Percentiles rank a stretch among this genome's conserved stretches.
Conservation (phyloP, 371 early-diverging fungal species). For the Mortierella sp. region DNA sequence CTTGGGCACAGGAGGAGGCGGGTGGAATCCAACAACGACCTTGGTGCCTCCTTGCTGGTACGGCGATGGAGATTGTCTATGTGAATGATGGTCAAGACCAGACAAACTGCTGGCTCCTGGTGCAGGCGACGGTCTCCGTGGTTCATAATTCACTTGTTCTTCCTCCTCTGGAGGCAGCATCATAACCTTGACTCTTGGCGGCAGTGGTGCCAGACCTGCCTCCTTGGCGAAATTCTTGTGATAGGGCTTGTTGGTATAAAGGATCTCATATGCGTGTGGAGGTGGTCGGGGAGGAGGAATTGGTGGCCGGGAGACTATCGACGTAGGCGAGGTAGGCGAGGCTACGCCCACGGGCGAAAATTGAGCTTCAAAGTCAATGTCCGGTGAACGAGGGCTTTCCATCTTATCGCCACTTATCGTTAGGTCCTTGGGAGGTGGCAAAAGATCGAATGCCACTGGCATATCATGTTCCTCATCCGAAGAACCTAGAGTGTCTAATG, state of each 20-base stretch:
- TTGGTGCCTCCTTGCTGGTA: constrained; percentile 3
- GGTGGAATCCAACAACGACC: constrained; percentile 16
- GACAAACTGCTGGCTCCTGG: background rate
- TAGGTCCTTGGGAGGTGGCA: too few relatives aligned
- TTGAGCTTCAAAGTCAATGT: background rate
- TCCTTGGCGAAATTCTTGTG: constrained; percentile 52
- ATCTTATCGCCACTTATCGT: background rate
- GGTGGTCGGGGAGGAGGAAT: constrained; percentile 43
- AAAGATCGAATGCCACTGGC: too few relatives aligned
- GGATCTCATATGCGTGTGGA: constrained; percentile 42
- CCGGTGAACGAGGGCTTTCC: background rate
- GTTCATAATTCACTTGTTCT: background rate
- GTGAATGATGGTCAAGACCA: background rate
- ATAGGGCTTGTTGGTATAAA: constrained; percentile 54
- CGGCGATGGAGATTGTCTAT: background rate
- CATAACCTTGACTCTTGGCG: constrained; percentile 31
- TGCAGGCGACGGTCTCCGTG: background rate
- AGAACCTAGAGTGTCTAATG: too few relatives aligned
- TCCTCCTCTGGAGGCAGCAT: constrained; percentile 8
- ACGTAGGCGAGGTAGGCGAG: constrained; percentile 5
- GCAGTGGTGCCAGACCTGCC: constrained; percentile 35
- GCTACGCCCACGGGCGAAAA: background rate
- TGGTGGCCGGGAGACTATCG: constrained; percentile 27
- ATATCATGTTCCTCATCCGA: too few relatives aligned
- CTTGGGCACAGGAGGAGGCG: constrained; percentile 15